phyloP scores from a whole-genome alignment of 768 basidiomycete species.

The Lentinula lateritia region DNA sequence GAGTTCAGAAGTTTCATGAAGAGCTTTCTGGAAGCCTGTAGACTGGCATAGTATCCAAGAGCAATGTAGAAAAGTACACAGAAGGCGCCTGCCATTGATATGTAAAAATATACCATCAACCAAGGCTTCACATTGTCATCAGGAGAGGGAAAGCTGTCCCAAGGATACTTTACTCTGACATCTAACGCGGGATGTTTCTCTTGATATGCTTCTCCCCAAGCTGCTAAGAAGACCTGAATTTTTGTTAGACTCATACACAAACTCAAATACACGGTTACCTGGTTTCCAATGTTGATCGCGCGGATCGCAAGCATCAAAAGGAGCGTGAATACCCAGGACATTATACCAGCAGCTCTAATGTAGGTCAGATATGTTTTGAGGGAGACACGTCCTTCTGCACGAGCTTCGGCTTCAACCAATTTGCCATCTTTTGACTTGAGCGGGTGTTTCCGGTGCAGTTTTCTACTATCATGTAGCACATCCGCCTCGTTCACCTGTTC shows the following conservation, averaged over 20 bases:
- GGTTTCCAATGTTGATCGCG: slow-evolving; percentile 49
- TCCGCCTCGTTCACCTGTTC: slow-evolving; percentile 30
- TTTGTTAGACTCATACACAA: not conserved
- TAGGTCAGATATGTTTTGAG: slow-evolving; percentile 57
- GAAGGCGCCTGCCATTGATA: slow-evolving; percentile 54
- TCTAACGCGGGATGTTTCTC: slow-evolving; percentile 17
- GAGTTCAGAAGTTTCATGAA: slow-evolving; percentile 50
- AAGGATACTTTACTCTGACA: slow-evolving; percentile 26
- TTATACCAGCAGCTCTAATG: slow-evolving; percentile 53
- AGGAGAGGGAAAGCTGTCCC: slow-evolving; percentile 52
- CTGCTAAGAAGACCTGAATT: slow-evolving; percentile 55
- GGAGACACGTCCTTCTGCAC: slow-evolving; percentile 64
- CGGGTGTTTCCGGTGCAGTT: not conserved
- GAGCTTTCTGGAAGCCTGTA: slow-evolving; percentile 58
- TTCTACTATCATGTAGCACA: slow-evolving; percentile 1
- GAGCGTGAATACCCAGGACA: slow-evolving; percentile 50
- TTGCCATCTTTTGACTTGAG: slow-evolving; percentile 33
- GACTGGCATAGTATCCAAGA: slow-evolving; percentile 63
- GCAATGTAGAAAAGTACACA: slow-evolving; percentile 49
- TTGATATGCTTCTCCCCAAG: slow-evolving; percentile 66
- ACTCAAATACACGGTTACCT: slow-evolving; percentile 28
- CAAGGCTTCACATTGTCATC: slow-evolving; percentile 57
- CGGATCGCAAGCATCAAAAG: slow-evolving; percentile 49
- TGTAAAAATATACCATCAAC: slow-evolving; percentile 58
- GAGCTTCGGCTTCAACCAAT: slow-evolving; percentile 55